Base-by-base conservation (phyloP, 2,329 filamentous ascomycete genomes). In the Daldinia sp. region DNA sequence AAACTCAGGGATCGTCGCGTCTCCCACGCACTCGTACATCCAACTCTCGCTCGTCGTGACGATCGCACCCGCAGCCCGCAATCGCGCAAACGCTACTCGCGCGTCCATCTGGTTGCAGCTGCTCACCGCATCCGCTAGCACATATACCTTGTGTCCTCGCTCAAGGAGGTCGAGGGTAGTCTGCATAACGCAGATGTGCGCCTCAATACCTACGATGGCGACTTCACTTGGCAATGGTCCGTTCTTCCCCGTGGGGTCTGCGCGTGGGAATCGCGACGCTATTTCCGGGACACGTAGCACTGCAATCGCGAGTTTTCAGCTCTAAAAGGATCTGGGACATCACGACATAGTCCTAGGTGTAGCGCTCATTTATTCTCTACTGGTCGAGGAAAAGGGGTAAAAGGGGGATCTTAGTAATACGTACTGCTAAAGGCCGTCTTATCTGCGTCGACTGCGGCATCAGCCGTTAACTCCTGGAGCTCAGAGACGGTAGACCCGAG, bases 181-280 rank as follows among this genome's bases (percentile, higher is more conserved):
- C 83, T 98, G 94, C 63, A 92, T 94, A 27, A 98, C 88, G 81
- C 94, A 98, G 75, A 98, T 95, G 79, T 98, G 94, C 37, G 87
- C 87, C 79, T 98, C 94, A 74, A 98, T 97, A 34, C 94, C 94
- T 13, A 97, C 90, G 66, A 98, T 87, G 57, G 92, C 90, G 54
- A 93, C 85, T 71, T 89, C 39, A 23, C 39, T 45, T 1, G 39
- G 39, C 2, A 25, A 23, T 4, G 5, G 21, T 23, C 11, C 39
- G 15, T 21, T 7, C 73, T 66, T 49, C 4, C 71, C 56, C 4
- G 78, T 67, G 3, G 73, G 53, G 3, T 69, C 43, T 37, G 68
- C 70, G 1, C 76, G 61, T 5, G 74, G 32, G 60, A 77, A 71
- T 17, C 73, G 70, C 3, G 78, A 70, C 23, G 82, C 79, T 41